A percentile compares a stretch with the other conserved stretches of the same genome.
phyloP scores from a whole-genome alignment of 2,329 filamentous ascomycete species.

The Didymella pinodella region DNA sequence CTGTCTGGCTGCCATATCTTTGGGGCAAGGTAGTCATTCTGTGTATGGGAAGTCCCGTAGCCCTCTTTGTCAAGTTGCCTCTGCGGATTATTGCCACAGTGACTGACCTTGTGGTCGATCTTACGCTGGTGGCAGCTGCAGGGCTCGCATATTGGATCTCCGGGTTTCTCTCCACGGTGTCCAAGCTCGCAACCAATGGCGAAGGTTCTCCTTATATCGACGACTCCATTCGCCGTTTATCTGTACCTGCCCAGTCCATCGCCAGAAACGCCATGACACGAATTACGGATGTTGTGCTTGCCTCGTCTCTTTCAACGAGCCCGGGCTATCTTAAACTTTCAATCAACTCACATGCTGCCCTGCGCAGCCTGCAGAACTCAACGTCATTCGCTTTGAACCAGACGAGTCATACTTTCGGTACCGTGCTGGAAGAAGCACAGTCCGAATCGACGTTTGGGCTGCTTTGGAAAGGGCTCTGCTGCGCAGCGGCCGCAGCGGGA shows the following conservation, averaged over 20 bases:
- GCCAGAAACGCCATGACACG: slow-evolving; percentile 47
- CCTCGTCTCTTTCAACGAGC: slow-evolving; percentile 38
- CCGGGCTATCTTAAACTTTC: slow-evolving; percentile 49
- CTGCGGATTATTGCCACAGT: slow-evolving; percentile 74
- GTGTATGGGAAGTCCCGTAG: slow-evolving; percentile 77
- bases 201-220: slow-evolving; percentile 30
- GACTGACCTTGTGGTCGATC: slow-evolving; percentile 82
- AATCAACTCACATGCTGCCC: slow-evolving; percentile 47
- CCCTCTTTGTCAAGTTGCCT: slow-evolving; percentile 71
- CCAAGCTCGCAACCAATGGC: slow-evolving; percentile 33
- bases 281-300: slow-evolving; percentile 41
- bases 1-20: slow-evolving; percentile 91
- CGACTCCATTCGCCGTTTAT: slow-evolving; percentile 30
- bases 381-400: slow-evolving; percentile 46
- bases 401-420: slow-evolving; percentile 36
- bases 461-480: slow-evolving; percentile 27
- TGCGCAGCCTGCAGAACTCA: slow-evolving; percentile 50
- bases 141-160: slow-evolving; percentile 54
- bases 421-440: slow-evolving; percentile 38
- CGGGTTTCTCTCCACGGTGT: slow-evolving; percentile 36
- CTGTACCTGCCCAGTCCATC: slow-evolving; percentile 45
- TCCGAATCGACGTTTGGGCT: slow-evolving; percentile 31
- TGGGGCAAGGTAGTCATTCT: slow-evolving; percentile 85
- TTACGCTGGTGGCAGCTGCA: slow-evolving; percentile 70
- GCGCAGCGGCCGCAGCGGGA: slow-evolving; percentile 25